Evolutionary conservation across 2,329 filamentous ascomycete species (phyloP), one percentile per base, ranked within the genome.

Genomic region (Neoarthrinium moseri): DNA sequence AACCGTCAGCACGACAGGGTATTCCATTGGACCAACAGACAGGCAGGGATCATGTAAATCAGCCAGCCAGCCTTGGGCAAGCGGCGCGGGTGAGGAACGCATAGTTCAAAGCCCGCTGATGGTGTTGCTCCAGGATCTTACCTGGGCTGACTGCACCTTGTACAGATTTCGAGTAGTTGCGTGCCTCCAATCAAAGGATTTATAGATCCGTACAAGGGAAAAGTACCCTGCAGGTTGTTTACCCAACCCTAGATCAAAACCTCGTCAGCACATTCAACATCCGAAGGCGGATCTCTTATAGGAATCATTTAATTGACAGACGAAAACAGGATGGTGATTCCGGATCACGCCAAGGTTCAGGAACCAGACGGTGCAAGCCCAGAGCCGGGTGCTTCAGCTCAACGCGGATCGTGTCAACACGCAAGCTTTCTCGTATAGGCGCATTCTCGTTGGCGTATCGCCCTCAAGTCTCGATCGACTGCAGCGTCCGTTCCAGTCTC

Each of bases 1-100:
- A 44, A 44, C 41, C 22, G 39, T 43, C 39, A 43, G 39, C 22
- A 38, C 38, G 26, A 33, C 39, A 23, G 39, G 29, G 27, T 29
- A 8, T 29, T 32, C 23, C 18, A 43, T 32, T 22, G 26, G 29
- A 22, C n/a, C 21, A 20, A 20, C 13, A n/a, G n/a, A 13, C 21
- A 8, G 23, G 37, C 39, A 43, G 39, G 39, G 39, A 29, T 43
- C 18, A 12, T 43, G 39, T 29, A 33, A 43, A 43, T 34, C 39
- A 43, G 22, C 6, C 35, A 24, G 21, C 10, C 15, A 40, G 37
- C 22, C 23, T 40, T 29, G 37, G 15, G 23, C 15, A 17, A 27
- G 37, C 37, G 24, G 20, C 24, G 37, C 39, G 27, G 39, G 39
- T 33, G 21, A 43, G 39, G 39, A 15, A 43, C 39, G 39, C 24